phyloP scores from a whole-genome alignment of 148 eudicot genomes.

The Camellia granthamiana region DNA sequence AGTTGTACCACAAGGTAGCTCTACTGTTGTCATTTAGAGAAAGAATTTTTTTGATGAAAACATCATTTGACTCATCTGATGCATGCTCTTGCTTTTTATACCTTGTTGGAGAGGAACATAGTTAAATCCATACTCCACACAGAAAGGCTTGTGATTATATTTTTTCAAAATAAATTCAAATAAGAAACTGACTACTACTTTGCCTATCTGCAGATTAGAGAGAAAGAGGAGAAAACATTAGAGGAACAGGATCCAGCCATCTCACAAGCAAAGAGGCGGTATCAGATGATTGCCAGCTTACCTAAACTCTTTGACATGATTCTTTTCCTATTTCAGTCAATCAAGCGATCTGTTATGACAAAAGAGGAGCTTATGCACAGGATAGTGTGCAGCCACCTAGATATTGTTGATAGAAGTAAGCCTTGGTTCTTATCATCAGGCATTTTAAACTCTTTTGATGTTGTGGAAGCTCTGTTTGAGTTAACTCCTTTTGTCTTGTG shows the following conservation, averaged over 20 bases:
- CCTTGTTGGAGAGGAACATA: too few relatives aligned
- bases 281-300: constrained; percentile 53
- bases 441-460: not conserved
- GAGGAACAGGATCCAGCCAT: constrained; percentile 69
- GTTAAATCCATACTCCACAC: too few relatives aligned
- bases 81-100: too few relatives aligned
- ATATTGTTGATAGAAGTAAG: constrained; percentile 71
- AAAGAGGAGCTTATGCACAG: constrained; percentile 77
- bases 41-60: constrained; percentile 2
- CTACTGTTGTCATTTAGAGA: not conserved
- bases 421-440: not conserved
- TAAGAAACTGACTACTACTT: not conserved
- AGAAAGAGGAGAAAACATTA: constrained; percentile 50
- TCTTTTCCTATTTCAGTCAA: constrained; percentile 64
- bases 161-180: not conserved
- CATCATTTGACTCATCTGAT: not conserved
- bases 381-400: constrained; percentile 46
- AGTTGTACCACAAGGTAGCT: not conserved
- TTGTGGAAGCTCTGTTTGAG: not conserved
- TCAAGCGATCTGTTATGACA: constrained; percentile 57
- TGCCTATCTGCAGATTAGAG: constrained; percentile 54
- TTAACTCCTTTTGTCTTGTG: not conserved
- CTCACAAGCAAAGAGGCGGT: constrained; percentile 63
- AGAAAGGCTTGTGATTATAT: not conserved
- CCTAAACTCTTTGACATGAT: constrained; percentile 78